Base-by-base conservation (phyloP, 148 eudicot species). In the Drosera capensis region DNA sequence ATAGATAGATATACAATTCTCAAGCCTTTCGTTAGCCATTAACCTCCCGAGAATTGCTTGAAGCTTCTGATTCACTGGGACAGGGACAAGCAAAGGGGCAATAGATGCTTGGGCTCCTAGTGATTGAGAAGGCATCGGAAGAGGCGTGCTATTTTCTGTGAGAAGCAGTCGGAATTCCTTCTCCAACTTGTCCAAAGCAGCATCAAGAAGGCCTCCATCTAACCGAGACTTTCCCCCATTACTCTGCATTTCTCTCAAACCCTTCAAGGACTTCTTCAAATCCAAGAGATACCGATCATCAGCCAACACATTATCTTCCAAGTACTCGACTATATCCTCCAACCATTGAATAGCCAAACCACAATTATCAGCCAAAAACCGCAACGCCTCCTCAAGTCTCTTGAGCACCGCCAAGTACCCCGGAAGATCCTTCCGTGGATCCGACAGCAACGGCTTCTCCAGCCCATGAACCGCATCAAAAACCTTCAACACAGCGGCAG, bases 291-390 rank as follows among this genome's bases (percentile, higher is more conserved):
- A 82, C 39, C 71, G 46, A 16, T 66, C 69, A 60, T 82, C 86
- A 1, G 93, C 93, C 20, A 82, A 69, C 17, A 60, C 63, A 58
- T 82, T 70, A 58, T 82, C 93, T 48, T 82, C 79, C 67, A 82
- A 60, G 61, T 78, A 82, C 60, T 82, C 86, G 11, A 82, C 86
- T 36, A 82, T 82, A 63, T 82, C 93, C 48, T 71, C 86, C 70
- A 82, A 65, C 93, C 93, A 82, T 28, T 82, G 86, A 59, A 82
- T 72, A 7, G 93, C 93, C 66, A 82, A 67, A 57, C 82, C 93
- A 67, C 86, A 74, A 55, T 82, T 82, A 52, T 78, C 79, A 29
- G 72, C 76, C 19, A 82, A 47, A 60, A 82, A 82, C 60, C 63
- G 54, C 58, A 78, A 55, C 0, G 93, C 93, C 65, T 82, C 93